Evolutionary conservation across 805 yeast genomes (phyloP).

Genomic region (Dipodascus albidus): DNA sequence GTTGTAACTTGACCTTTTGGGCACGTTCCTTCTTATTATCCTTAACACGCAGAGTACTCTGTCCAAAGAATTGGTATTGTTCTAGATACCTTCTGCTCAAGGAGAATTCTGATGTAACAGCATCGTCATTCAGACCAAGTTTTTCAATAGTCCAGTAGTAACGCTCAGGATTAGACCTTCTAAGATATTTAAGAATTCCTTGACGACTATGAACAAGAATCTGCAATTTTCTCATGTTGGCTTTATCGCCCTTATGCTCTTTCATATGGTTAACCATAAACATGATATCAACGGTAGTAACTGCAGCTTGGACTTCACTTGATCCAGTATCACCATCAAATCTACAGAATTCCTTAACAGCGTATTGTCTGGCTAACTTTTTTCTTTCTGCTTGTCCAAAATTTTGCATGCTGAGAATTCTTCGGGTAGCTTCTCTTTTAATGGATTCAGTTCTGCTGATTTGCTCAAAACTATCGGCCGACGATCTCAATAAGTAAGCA

Average conservation of each 20-base stretch:
- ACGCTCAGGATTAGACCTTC: conserved; percentile 65
- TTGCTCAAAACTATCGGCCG: conserved; percentile 17
- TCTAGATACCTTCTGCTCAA: conserved; percentile 25
- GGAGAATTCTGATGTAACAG: conserved; percentile 61
- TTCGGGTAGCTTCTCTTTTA: conserved; percentile 55
- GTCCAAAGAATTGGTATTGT: conserved; percentile 27
- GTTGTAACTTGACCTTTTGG: conserved; percentile 10
- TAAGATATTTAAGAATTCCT: conserved; percentile 67
- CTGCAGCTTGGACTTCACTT: conserved; percentile 92
- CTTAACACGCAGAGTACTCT: conserved; percentile 23
- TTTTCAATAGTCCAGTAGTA: conserved; percentile 81
- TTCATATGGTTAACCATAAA: conserved; percentile 64
- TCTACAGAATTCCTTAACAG: conserved; percentile 70
- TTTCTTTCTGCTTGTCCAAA: conserved; percentile 46
- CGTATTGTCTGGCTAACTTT: conserved; percentile 48
- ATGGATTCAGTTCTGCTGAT: conserved; percentile 31
- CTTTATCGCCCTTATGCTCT: conserved; percentile 60
- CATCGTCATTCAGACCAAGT: conserved; percentile 75
- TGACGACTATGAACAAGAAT: conserved; percentile 87
- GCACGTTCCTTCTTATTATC: conserved; percentile 16
- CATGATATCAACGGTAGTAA: conserved; percentile 70
- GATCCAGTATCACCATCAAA: conserved; percentile 89
- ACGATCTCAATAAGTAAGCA: conserved; percentile 34
- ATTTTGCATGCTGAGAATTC: conserved; percentile 68
- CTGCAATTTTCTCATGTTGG: conserved; percentile 59